Evolutionary conservation across 345 rosid genomes (phyloP).

Genomic region (Cardamine chenopodiifolia): DNA sequence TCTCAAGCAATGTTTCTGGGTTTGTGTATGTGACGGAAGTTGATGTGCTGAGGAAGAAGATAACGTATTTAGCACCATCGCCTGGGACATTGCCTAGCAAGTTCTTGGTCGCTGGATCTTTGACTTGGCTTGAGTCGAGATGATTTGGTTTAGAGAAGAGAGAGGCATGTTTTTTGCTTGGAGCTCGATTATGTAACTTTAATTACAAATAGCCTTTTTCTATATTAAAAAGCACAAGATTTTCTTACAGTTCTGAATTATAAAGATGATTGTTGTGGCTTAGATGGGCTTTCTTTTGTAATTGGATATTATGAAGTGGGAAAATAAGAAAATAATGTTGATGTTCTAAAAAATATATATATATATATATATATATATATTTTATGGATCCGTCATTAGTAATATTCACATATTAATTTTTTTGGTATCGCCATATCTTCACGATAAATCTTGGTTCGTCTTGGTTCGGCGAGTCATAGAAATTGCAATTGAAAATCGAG

Average conservation of each 20-base stretch:
- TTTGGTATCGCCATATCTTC: too few relatives aligned
- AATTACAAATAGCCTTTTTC: not conserved
- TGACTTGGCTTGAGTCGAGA: slow-evolving; percentile 79
- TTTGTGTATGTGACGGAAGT: slow-evolving; percentile 76
- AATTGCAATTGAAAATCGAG: too few relatives aligned
- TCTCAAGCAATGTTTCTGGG: slow-evolving; percentile 82
- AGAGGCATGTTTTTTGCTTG: slow-evolving; percentile 10
- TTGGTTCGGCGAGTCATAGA: too few relatives aligned
- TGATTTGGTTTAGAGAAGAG: slow-evolving; percentile 15
- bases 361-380: too few relatives aligned
- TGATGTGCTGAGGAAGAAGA: slow-evolving; percentile 66
- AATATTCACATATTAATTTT: too few relatives aligned
- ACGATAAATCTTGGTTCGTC: too few relatives aligned
- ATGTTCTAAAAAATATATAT: too few relatives aligned
- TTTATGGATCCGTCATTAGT: too few relatives aligned
- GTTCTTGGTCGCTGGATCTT: slow-evolving; percentile 68
- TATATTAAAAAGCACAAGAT: not conserved
- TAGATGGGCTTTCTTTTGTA: not conserved
- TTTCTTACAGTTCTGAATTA: not conserved
- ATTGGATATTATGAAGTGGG: not conserved
- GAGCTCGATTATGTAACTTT: slow-evolving; percentile 21
- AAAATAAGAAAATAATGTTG: not conserved
- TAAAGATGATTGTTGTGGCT: not conserved
- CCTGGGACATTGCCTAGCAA: slow-evolving; percentile 71
- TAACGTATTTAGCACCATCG: slow-evolving; percentile 70